A percentile compares a stretch with the other conserved stretches of the same genome.
Evolutionary conservation across 31 red algal species (phyloP).

Genomic region (Porphyra umbilicalis): DNA sequence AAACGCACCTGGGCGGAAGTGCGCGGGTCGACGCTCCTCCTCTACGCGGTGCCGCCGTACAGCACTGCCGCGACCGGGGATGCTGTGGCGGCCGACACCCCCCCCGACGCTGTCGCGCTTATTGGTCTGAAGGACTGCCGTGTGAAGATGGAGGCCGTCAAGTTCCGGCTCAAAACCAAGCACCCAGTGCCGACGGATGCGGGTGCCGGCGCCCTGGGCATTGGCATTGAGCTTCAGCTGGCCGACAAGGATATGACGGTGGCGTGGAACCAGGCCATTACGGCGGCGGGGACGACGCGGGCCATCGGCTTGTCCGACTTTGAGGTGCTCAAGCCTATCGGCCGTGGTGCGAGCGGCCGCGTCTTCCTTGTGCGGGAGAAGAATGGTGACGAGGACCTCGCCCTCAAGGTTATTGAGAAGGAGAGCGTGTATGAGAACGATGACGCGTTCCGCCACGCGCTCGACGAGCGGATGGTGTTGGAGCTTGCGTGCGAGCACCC

Average conservation of each 20-base stretch:
- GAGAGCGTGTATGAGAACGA: conserved; percentile 71
- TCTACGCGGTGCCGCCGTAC: conserved; percentile 58
- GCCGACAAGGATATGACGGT: conserved; percentile 44
- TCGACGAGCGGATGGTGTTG: conserved; percentile 81
- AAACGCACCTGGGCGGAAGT: conserved; percentile 77
- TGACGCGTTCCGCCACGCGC: conserved; percentile 70
- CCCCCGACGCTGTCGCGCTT: conserved; percentile 56
- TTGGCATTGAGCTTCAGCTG: conserved; percentile 50
- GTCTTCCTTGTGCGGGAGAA: conserved; percentile 82
- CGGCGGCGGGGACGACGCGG: conserved; percentile 47
- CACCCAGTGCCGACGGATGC: background rate
- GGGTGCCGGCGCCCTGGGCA: conserved; percentile 8
- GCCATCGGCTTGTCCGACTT: conserved; percentile 65
- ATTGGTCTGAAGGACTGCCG: conserved; percentile 44
- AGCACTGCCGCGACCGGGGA: conserved; percentile 47
- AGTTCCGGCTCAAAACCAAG: conserved; percentile 48
- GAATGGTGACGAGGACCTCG: conserved; percentile 53
- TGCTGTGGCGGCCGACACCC: conserved; percentile 39
- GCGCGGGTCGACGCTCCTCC: conserved; percentile 50
- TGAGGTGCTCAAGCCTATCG: conserved; percentile 82
- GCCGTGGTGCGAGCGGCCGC: conserved; percentile 78
- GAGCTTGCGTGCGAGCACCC: conserved; percentile 82
- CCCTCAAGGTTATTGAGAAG: conserved; percentile 94
- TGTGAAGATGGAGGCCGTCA: conserved; percentile 37
- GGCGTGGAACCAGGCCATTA: conserved; percentile 47